Evolutionary conservation across 2,329 filamentous ascomycete genomes (phyloP).

Genomic region (Pestalotiopsis sp.): DNA sequence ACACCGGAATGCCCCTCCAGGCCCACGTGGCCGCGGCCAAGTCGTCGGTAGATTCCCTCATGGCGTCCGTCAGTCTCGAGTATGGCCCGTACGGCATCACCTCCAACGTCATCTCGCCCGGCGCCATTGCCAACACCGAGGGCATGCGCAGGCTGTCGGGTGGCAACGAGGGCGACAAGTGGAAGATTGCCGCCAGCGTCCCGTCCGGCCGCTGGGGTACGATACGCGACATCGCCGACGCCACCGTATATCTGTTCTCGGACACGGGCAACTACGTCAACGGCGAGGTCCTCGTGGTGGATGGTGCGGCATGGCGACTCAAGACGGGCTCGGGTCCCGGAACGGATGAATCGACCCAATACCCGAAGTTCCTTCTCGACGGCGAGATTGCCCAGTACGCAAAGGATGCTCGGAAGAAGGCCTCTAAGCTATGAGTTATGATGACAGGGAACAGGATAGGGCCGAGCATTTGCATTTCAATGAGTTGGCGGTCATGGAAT

Average conservation of each 20-base stretch:
- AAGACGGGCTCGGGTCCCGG: slow-evolving; percentile 51
- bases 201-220: slow-evolving; percentile 78
- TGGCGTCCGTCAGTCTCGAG: slow-evolving; percentile 79
- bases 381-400: slow-evolving; percentile 42
- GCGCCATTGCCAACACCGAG: slow-evolving; percentile 84
- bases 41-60: slow-evolving; percentile 85
- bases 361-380: slow-evolving; percentile 52
- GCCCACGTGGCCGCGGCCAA: slow-evolving; percentile 92
- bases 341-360: slow-evolving; percentile 49
- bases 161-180: slow-evolving; percentile 37
- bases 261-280: slow-evolving; percentile 87
- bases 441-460: neutral
- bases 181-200: slow-evolving; percentile 48
- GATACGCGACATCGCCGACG: slow-evolving; percentile 88
- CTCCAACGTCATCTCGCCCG: slow-evolving; percentile 86
- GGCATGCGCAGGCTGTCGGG: slow-evolving; percentile 66
- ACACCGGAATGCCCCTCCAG: slow-evolving; percentile 82
- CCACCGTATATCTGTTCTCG: slow-evolving; percentile 86
- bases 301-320: slow-evolving; percentile 62
- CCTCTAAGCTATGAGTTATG: slow-evolving; percentile 42
- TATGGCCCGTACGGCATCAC: slow-evolving; percentile 87
- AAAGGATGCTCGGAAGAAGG: slow-evolving; percentile 40
- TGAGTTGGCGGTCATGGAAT: neutral
- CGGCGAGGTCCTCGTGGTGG: slow-evolving; percentile 78
- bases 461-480: neutral